Percentiles rank a stretch among this genome's conserved stretches.
These are phyloP conservation scores for Solanum piurae DNA, from an alignment of 257 asterid species.

Conservation along the genomic window DNA sequence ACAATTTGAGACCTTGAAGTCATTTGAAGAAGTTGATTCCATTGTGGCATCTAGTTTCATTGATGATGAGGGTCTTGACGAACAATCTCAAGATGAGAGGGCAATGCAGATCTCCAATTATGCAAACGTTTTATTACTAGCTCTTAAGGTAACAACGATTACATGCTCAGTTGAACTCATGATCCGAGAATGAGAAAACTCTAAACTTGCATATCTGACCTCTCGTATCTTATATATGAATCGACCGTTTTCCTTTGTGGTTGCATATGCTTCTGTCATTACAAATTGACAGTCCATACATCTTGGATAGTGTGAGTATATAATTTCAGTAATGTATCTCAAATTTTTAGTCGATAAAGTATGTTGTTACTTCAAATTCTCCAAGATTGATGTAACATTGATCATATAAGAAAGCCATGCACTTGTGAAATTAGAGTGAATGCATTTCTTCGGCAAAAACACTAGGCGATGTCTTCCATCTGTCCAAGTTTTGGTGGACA, in stretches of 20 bases:
- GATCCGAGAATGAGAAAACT: not conserved
- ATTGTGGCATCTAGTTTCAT: conserved; percentile 27
- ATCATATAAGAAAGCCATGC: not conserved
- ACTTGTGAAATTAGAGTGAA: not conserved
- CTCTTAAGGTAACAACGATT: conserved; percentile 45
- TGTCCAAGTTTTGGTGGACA: not conserved
- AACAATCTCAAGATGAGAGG: conserved; percentile 59
- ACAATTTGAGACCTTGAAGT: conserved; percentile 64
- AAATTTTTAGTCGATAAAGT: not conserved
- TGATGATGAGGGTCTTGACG: conserved; percentile 56
- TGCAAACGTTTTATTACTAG: conserved; percentile 60
- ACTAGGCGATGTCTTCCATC: not conserved
- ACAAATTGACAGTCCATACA: not conserved
- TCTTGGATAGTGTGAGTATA: not conserved
- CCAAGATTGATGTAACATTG: not conserved
- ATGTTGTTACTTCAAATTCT: not conserved
- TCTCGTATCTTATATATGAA: not conserved
- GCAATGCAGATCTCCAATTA: conserved; percentile 87
- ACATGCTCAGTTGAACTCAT: not conserved
- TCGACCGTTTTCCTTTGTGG: not conserved
- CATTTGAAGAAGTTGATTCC: conserved; percentile 67
- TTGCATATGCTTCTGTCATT: not conserved
- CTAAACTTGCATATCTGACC: not conserved
- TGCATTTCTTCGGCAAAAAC: not conserved
- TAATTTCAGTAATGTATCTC: not conserved